phyloP scores from a whole-genome alignment of 345 rosid genomes.

The Bruguiera parviflora region DNA sequence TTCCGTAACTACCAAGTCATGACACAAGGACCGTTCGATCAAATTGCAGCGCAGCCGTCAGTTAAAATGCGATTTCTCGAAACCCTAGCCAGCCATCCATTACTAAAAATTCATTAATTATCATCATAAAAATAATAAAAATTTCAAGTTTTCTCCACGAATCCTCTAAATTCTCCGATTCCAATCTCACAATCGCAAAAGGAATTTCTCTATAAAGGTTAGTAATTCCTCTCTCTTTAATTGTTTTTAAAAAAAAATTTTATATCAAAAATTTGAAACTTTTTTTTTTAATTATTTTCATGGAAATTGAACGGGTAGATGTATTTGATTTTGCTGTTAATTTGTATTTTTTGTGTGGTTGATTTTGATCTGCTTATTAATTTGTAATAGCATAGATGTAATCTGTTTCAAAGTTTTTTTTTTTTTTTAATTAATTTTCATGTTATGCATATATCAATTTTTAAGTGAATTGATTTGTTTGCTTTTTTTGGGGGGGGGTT shows the following conservation, averaged over 20 bases:
- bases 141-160: background rate
- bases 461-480: background rate
- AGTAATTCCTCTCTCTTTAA: background rate
- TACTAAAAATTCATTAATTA: background rate
- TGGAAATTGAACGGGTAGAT: background rate
- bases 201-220: background rate
- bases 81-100: background rate
- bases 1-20: background rate
- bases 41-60: background rate
- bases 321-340: background rate
- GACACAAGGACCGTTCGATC: conserved; percentile 2
- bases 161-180: background rate
- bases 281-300: background rate
- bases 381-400: too few relatives aligned
- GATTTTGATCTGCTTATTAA: background rate
- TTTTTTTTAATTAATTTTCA: too few relatives aligned
- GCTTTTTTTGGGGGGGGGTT: background rate
- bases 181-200: too few relatives aligned
- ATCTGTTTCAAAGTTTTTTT: too few relatives aligned
- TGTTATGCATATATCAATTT: background rate
- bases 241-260: too few relatives aligned
- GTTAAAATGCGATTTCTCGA: background rate
- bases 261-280: too few relatives aligned
- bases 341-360: background rate
- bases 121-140: background rate